Conservation (phyloP, 1,284 basidiomycete genomes). For the Tremellales sp. region DNA sequence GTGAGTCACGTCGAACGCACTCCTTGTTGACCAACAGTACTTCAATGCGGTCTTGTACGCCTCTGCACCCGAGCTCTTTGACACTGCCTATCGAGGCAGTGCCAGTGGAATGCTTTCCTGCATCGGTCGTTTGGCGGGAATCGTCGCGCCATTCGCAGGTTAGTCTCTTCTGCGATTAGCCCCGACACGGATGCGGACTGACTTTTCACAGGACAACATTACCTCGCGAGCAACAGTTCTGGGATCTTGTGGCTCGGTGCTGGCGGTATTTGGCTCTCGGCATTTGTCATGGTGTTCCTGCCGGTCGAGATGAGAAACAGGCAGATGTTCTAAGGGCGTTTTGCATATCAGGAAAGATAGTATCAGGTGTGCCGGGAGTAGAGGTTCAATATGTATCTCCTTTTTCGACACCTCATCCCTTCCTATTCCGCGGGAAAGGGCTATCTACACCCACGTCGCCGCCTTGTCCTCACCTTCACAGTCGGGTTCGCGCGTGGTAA, state of each 20-base stretch:
- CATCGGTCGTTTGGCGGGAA: slow-evolving; percentile 44
- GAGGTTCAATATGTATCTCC: no score
- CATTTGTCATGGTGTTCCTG: slow-evolving; percentile 34
- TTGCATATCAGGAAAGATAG: no score
- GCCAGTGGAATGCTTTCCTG: slow-evolving; percentile 46
- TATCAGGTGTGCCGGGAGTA: no score
- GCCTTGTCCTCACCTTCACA: no score
- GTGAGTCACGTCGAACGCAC: slow-evolving; percentile 18
- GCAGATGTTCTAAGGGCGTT: slow-evolving; percentile 43
- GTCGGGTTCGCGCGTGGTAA: no score
- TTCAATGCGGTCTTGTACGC: slow-evolving; percentile 50
- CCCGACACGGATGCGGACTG: neutral
- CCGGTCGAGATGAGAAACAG: slow-evolving; percentile 41
- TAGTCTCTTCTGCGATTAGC: slow-evolving; percentile 9
- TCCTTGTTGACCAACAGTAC: slow-evolving; percentile 17
- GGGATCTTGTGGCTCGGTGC: slow-evolving; percentile 44
- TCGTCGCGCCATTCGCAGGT: slow-evolving; percentile 43
- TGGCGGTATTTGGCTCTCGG: slow-evolving; percentile 39
- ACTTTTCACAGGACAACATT: slow-evolving; percentile 11
- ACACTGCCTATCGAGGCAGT: slow-evolving; percentile 45
- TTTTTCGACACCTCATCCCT: no score
- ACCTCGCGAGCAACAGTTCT: slow-evolving; percentile 24
- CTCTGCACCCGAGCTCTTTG: slow-evolving; percentile 48
- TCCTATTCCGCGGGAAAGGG: no score
- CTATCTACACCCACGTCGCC: no score